Evolutionary conservation across 225 moss, liverwort and hornwort species (phyloP).

Genomic region (Thuidium tamariscinum): DNA sequence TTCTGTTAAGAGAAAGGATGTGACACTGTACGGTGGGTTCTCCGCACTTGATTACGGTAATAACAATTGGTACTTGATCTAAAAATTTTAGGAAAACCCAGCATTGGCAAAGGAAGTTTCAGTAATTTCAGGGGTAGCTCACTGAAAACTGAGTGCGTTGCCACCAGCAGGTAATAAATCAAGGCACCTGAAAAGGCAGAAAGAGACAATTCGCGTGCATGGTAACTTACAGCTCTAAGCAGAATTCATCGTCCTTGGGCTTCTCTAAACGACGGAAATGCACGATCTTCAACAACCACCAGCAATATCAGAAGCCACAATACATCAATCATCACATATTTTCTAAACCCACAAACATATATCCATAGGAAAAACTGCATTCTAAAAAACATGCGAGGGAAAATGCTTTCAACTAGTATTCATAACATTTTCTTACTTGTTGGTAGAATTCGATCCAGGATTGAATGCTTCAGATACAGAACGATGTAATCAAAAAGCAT

Average conservation of each 20-base stretch:
- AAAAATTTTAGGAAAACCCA: neutral
- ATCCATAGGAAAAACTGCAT: neutral
- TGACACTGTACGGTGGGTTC: neutral
- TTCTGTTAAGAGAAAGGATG: neutral
- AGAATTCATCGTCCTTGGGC: constrained; percentile 62
- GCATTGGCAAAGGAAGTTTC: neutral
- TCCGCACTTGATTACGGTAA: neutral
- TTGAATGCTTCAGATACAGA: neutral
- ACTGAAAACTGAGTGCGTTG: neutral
- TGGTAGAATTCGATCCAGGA: neutral
- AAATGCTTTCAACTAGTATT: neutral
- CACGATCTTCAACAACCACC: constrained; percentile 28
- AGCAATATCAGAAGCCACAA: neutral
- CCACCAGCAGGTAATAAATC: neutral
- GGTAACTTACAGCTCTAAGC: constrained; percentile 45
- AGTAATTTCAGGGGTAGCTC: neutral
- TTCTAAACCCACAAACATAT: neutral
- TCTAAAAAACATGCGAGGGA: neutral
- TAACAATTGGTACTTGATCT: neutral
- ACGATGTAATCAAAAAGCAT: neutral
- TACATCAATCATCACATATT: neutral
- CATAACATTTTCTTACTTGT: neutral
- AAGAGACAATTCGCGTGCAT: neutral
- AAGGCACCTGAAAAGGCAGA: neutral
- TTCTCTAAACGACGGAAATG: constrained; percentile 56